Evolutionary conservation across 371 early-diverging fungal genomes (phyloP).

Genomic region (Mucor ambiguus): DNA sequence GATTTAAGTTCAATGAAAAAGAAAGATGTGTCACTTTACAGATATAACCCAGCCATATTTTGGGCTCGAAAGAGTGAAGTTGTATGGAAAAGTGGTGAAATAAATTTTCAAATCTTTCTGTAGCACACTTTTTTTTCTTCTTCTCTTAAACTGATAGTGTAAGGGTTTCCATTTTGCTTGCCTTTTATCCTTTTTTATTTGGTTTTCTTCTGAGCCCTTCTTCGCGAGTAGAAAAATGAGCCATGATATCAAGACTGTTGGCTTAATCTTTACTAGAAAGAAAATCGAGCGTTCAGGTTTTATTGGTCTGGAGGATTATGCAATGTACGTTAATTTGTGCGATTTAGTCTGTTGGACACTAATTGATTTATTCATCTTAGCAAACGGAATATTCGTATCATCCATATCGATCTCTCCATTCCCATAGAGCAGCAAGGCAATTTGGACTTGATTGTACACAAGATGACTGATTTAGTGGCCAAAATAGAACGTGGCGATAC

Average conservation of each 20-base stretch:
- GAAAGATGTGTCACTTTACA: slow-evolving; percentile 3
- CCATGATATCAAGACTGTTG: slow-evolving; percentile 36
- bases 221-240: slow-evolving; percentile 6
- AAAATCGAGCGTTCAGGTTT: slow-evolving; percentile 47
- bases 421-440: slow-evolving; percentile 39
- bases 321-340: slow-evolving; percentile 28
- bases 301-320: slow-evolving; percentile 42
- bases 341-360: background rate
- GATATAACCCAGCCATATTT: slow-evolving; percentile 1
- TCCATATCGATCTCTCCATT: slow-evolving; percentile 40
- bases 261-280: slow-evolving; percentile 42
- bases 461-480: slow-evolving; percentile 48
- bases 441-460: slow-evolving; percentile 51
- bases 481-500: slow-evolving; percentile 38
- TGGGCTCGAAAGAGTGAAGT: background rate
- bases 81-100: background rate
- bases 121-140: background rate
- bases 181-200: slow-evolving; percentile 2
- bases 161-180: background rate
- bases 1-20: slow-evolving; percentile 7
- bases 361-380: slow-evolving; percentile 18
- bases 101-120: background rate
- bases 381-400: slow-evolving; percentile 34
- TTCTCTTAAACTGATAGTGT: background rate
- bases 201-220: slow-evolving; percentile 1